Percentiles rank a stretch among this genome's conserved stretches.
These are phyloP conservation scores for Rehmannia glutinosa DNA, from an alignment of 257 asterid species.

Conservation along the genomic window DNA sequence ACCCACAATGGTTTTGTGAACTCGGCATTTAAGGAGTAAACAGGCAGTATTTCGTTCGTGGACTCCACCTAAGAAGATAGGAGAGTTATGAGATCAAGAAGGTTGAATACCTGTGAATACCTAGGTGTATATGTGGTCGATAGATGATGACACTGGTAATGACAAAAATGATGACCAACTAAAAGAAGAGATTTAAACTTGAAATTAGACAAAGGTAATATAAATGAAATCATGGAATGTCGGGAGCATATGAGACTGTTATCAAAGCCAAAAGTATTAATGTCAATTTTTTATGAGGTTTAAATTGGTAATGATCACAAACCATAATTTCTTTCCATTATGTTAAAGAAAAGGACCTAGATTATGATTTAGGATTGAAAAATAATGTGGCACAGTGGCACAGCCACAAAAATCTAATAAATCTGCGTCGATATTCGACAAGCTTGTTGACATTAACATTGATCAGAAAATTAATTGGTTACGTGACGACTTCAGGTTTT, in stretches of 20 bases:
- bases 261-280: neutral
- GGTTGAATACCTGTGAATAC: neutral
- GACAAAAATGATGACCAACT: neutral
- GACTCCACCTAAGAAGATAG: constrained; percentile 62
- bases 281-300: neutral
- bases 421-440: neutral
- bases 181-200: neutral
- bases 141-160: neutral
- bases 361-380: neutral
- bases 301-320: neutral
- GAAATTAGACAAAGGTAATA: neutral
- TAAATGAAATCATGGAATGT: neutral
- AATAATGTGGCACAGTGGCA: neutral
- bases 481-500: too few relatives aligned
- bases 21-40: constrained; percentile 74
- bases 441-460: neutral
- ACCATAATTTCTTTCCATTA: neutral
- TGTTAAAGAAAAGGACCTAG: neutral
- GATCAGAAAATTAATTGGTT: neutral
- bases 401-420: neutral
- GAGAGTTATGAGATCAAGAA: constrained; percentile 16
- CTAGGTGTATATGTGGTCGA: neutral
- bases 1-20: constrained; percentile 89
- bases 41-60: constrained; percentile 65
- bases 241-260: neutral